These are phyloP conservation scores for Bjerkandera adusta DNA, from an alignment of 1,284 basidiomycete species.

Conservation along the genomic window DNA sequence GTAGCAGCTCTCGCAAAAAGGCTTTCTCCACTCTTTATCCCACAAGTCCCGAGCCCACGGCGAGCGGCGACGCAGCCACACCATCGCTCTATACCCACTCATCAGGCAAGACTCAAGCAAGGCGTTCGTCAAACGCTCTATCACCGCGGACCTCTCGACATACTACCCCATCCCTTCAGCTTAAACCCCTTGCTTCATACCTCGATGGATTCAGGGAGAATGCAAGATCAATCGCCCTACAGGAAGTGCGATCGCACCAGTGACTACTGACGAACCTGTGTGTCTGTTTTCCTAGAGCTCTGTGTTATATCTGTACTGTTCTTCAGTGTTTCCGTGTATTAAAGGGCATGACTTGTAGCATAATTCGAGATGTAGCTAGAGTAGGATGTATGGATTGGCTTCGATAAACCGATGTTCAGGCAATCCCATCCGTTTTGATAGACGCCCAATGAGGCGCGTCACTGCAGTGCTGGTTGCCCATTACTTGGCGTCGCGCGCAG, in stretches of 20 bases:
- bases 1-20: not conserved
- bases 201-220: constrained; percentile 15
- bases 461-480: too few relatives aligned
- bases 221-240: not conserved
- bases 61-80: not conserved
- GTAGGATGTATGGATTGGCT: too few relatives aligned
- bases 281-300: not conserved
- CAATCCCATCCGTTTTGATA: too few relatives aligned
- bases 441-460: too few relatives aligned
- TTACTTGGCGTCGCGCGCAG: too few relatives aligned
- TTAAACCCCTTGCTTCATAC: constrained; percentile 14
- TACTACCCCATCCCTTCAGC: not conserved
- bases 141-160: not conserved
- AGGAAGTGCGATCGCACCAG: not conserved
- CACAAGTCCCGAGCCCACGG: too few relatives aligned
- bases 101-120: not conserved
- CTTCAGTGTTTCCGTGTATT: not conserved
- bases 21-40: too few relatives aligned
- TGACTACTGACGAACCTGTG: not conserved
- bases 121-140: not conserved
- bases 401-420: too few relatives aligned
- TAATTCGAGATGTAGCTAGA: not conserved
- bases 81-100: not conserved
- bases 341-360: not conserved
- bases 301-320: not conserved